Conservation (phyloP, 305 asterid species). For the Solanum hybrid region DNA sequence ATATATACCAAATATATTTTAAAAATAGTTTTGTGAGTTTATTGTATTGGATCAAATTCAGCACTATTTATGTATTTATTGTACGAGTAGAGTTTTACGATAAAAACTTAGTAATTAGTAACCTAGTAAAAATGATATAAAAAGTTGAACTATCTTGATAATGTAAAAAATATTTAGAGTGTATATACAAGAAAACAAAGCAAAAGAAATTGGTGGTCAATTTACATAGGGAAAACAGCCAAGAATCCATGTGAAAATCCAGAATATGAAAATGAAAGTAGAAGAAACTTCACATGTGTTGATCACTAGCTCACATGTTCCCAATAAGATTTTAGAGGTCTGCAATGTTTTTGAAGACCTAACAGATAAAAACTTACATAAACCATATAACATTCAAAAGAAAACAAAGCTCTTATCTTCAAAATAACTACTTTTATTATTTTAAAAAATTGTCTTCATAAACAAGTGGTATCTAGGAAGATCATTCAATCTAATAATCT, state of each 20-base stretch:
- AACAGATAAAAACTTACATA: not conserved
- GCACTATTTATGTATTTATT: not conserved
- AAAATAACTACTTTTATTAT: not conserved
- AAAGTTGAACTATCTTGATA: not conserved
- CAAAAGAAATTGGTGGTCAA: not conserved
- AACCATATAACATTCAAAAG: not conserved
- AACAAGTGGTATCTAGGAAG: not conserved
- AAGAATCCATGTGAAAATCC: not conserved
- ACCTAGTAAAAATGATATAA: not conserved
- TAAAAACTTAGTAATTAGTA: not conserved
- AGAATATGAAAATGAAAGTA: conserved; percentile 20
- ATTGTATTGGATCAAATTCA: not conserved
- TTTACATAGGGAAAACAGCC: conserved; percentile 1
- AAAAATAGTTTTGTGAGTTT: not conserved
- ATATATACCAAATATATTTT: not conserved
- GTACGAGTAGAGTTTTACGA: not conserved
- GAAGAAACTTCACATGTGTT: conserved; percentile 10
- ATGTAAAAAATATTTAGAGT: no score
- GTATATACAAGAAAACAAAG: not conserved
- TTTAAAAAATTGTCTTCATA: conserved; percentile 8
- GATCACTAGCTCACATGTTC: conserved; percentile 32
- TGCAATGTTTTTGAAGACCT: not conserved
- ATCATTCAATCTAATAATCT: not conserved
- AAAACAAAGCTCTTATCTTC: not conserved
- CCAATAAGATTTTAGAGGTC: conserved; percentile 2